Evolutionary conservation across 2,329 filamentous ascomycete genomes (phyloP).

Genomic region (Fusarium sp.): DNA sequence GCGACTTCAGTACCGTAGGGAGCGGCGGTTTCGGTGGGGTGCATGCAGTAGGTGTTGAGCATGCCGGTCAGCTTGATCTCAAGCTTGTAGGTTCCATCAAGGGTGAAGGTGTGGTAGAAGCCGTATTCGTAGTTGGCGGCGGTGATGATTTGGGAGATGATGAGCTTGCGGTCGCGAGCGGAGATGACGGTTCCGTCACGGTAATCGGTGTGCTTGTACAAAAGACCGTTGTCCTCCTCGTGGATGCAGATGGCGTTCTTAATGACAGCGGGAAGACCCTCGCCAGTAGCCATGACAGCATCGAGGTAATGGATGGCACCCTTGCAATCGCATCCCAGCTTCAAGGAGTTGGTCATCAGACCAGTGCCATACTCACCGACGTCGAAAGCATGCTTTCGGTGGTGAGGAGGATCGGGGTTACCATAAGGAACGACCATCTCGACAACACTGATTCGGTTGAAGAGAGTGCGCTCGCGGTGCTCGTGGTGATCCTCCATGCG

Average conservation of each 20-base stretch:
- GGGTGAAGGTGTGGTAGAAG: conserved; percentile 58
- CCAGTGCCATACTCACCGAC: conserved; percentile 86
- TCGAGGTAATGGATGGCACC: conserved; percentile 94
- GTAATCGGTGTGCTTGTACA: conserved; percentile 77
- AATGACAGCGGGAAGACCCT: conserved; percentile 82
- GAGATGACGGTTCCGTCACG: conserved; percentile 72
- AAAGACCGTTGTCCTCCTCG: conserved; percentile 67
- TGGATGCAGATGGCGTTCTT: conserved; percentile 98
- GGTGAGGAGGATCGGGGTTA: conserved; percentile 84
- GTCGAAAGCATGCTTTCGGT: conserved; percentile 86
- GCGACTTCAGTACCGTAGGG: conserved; percentile 76
- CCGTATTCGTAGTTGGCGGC: conserved; percentile 76
- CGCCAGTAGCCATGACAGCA: conserved; percentile 86
- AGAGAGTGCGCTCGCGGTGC: conserved; percentile 66
- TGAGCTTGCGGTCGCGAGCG: conserved; percentile 70
- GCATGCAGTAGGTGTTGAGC: conserved; percentile 61
- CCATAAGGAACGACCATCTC: conserved; percentile 84
- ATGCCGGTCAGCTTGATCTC: conserved; percentile 70
- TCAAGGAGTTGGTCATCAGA: conserved; percentile 88
- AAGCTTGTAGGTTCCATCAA: conserved; percentile 76
- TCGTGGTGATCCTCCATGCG: conserved; percentile 70
- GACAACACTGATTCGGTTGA: conserved; percentile 77
- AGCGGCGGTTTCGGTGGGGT: conserved; percentile 59
- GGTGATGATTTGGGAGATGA: conserved; percentile 76
- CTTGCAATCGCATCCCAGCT: conserved; percentile 88